Base-by-base conservation (phyloP, 2,329 filamentous ascomycete genomes). In the Microsporum audouinii region DNA sequence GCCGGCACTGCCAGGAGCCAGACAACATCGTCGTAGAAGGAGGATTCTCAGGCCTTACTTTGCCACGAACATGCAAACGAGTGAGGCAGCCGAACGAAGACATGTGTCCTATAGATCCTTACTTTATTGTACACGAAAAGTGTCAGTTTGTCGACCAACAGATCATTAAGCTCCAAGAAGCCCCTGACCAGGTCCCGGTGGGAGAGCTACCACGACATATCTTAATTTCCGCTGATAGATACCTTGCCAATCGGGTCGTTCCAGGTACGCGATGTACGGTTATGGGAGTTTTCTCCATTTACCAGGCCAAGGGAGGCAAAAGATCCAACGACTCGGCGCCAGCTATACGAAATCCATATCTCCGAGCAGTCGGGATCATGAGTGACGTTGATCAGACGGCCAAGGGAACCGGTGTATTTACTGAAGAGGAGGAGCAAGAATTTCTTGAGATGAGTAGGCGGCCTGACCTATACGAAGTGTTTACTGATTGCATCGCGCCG, bases 261-360 rank as follows among this genome's bases (percentile, higher is more conserved):
- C 94, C 94, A 4, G 94, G 94, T 34, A 95, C 92, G 58, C 83
- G 92, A 72, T 99, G 94, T 73, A 95, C 91, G 2, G 82, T 99
- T 17, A 97, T 94, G 84, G 94, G 94, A 23, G 90, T 99, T 38
- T 99, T 96, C 78, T 96, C 92, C 34, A 97, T 97, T 70, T 99
- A 96, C 74, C 90, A 96, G 73, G 88, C 87, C 68, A 97, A 97
- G 74, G 88, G 87, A 45, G 87, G 84, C 47, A 95, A 91, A 74
- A 88, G 87, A 67, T 83, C 81, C 17, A 84, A 82, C 1, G 86
- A 85, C 59, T 87, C 87, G 1, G 94, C 94, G 1, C 91, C 97
- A 2, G 94, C 94, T 6, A 96, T 99, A 68, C 84, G 94, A 66
- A 97, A 95, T 56, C 94, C 94, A 0, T 99, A 99, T 70, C 80